Evolutionary conservation across 2,329 filamentous ascomycete species (phyloP).

Genomic region (Stachybotrys elegans): DNA sequence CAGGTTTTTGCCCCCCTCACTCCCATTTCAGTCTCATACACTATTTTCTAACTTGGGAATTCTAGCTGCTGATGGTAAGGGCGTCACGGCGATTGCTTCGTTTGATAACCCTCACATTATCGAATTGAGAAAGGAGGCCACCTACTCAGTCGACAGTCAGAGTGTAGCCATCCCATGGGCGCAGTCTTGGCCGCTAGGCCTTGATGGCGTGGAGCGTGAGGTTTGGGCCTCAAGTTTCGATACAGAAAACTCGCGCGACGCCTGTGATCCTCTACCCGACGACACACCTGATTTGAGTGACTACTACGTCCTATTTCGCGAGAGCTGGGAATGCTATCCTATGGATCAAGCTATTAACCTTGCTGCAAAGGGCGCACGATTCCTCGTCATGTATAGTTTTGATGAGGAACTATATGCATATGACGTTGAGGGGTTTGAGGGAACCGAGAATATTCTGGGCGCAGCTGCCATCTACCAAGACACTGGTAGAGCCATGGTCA

Average conservation of each 20-base stretch:
- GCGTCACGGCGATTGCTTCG: conserved; percentile 39
- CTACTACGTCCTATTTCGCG: conserved; percentile 48
- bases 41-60: not conserved
- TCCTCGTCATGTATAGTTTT: conserved; percentile 50
- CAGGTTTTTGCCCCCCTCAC: not conserved
- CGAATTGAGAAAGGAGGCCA: conserved; percentile 1
- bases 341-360: conserved; percentile 24
- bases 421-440: not conserved
- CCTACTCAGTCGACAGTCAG: conserved; percentile 24
- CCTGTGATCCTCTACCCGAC: conserved; percentile 26
- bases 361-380: conserved; percentile 43
- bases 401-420: not conserved
- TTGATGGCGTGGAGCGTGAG: not conserved
- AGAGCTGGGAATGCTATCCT: conserved; percentile 12
- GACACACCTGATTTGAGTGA: conserved; percentile 46
- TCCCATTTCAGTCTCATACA: too few species aligned
- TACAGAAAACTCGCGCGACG: not conserved
- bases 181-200: not conserved
- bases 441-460: not conserved
- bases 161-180: not conserved
- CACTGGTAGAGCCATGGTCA: conserved; percentile 32
- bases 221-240: not conserved
- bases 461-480: not conserved
- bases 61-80: conserved; percentile 31
- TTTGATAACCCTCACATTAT: conserved; percentile 23